Evolutionary conservation across 257 asterid genomes (phyloP), one percentile per base, ranked within the genome.

Genomic region (Nicotiana sylvestris): DNA sequence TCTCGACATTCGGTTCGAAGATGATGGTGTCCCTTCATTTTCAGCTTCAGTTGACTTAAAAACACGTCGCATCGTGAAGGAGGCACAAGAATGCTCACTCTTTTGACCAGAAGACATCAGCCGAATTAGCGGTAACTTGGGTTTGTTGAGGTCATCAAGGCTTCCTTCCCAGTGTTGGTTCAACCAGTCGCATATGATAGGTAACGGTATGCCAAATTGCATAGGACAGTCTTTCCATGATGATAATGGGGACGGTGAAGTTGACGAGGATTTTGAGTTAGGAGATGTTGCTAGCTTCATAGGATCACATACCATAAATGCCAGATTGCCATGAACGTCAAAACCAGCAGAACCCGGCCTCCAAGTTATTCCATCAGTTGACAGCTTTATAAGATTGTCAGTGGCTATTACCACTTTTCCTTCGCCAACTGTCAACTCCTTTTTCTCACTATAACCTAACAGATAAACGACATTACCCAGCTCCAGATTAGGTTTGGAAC

Each of bases 251-350:
- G 99, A 96, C 66, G 98, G 88, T n/a, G 97, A 93, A 55, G 94
- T 91, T 60, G 99, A 89, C 58, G 93, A 86, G 78, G 97, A 93
- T 83, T 86, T 94, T 82, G 95, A 86, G 85, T 90, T 93, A 17
- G 98, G 98, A 70, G 99, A 96, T 35, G 95, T 94, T 11, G 99
- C 97, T 16, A 96, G 95, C 88, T 94, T 96, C 99, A 96, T 96
- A 39, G 99, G 99, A 86, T 96, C 99, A 84, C 99, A 96, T 29
- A 93, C 95, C 97, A 96, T 94, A 90, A 94, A 96, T 3, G 98
- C 97, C 56, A 96, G 97, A 87, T 96, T 96, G 17, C 99, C 98
- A 72, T 94, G 91, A 85, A 87, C 83, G 76, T 96, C 98, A 57
- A 96, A 96, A 85, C 99, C 98, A 62, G 99, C 98, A 53, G 98